Base-by-base conservation (phyloP, 768 basidiomycete genomes). In the Termitomyces sp. region DNA sequence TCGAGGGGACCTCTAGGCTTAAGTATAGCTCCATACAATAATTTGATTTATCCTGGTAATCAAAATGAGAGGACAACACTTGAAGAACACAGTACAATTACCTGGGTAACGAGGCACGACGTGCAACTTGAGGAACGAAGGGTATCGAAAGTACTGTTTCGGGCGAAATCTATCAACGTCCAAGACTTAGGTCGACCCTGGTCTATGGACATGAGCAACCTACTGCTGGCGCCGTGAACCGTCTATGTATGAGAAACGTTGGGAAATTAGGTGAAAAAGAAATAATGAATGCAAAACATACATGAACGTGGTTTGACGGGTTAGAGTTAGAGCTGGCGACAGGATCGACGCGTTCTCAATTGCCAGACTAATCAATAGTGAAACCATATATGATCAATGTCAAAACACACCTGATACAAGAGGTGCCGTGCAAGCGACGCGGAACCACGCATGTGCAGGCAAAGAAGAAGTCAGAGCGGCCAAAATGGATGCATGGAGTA, bases 301-400 rank as follows among this genome's bases (percentile, higher is more conserved):
- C 75, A 57, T 77, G 76, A 44, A 76, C 70, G 55, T 77, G 76
- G 36, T 75, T 70, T 0, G 74, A 73, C 0, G 76, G 76, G 13
- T 63, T 62, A 28, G 60, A 60, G 24, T 66, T 70, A 6, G 75
- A 73, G 20, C 66, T 68, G 24, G 73, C 64, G 49, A 77, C 69
- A 35, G 76, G 76, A 56, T 77, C 76, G 33, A 77, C 63, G 44
- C 76, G 68, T 45, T 73, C 73, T 73, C 47, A 18, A 52, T 48
- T 22, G 18, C 30, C 46, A 44, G 8, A 16, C 20, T 36, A 28
- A 24, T 40, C 6, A 30, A 28, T 46, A 35, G 18, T 32, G 5
- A 32, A 26, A 50, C 22, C 10, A 9, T n/a, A 26, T 22, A n/a
- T 33, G 13, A 32, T 33, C 32, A n/a, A 33, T 26, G n/a, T n/a